Evolutionary conservation across 75 land plant species (phyloP).

Genomic region (Picea sitchensis): DNA sequence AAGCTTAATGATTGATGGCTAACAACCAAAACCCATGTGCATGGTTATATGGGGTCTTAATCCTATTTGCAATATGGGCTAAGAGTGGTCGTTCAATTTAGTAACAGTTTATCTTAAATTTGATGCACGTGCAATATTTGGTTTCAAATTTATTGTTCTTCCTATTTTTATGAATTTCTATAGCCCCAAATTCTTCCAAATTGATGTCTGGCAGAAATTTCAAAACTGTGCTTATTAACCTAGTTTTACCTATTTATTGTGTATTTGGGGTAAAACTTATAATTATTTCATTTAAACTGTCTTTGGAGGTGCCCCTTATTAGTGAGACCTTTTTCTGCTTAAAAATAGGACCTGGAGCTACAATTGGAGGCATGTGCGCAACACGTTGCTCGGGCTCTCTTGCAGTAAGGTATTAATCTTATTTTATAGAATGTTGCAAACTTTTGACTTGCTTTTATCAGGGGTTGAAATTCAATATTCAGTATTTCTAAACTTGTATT

Average conservation of each 20-base stretch:
- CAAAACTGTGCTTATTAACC: background rate
- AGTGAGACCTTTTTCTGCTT: background rate
- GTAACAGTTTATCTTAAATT: background rate
- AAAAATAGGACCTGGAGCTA: constrained; percentile 94
- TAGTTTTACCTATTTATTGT: background rate
- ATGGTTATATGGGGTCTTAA: too few relatives aligned
- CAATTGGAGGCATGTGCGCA: constrained; percentile 99
- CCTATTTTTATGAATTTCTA: background rate
- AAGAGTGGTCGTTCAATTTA: too few relatives aligned
- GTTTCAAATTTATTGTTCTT: background rate
- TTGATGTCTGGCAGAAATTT: background rate
- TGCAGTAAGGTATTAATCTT: constrained; percentile 76
- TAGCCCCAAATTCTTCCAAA: background rate
- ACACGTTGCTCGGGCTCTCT: constrained; percentile 99
- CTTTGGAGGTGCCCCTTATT: background rate
- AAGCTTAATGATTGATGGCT: too few relatives aligned
- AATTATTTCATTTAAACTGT: background rate
- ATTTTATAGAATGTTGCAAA: background rate
- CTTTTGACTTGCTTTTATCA: background rate
- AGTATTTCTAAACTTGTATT: background rate
- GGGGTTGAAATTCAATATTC: background rate
- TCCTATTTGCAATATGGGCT: too few relatives aligned
- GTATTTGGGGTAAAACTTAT: background rate
- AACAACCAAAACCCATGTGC: too few relatives aligned
- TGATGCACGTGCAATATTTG: background rate